Percentiles rank a stretch among this genome's conserved stretches.
Evolutionary conservation across 208 protist genomes (phyloP).

Genomic region (Herpetomonas muscarum): DNA sequence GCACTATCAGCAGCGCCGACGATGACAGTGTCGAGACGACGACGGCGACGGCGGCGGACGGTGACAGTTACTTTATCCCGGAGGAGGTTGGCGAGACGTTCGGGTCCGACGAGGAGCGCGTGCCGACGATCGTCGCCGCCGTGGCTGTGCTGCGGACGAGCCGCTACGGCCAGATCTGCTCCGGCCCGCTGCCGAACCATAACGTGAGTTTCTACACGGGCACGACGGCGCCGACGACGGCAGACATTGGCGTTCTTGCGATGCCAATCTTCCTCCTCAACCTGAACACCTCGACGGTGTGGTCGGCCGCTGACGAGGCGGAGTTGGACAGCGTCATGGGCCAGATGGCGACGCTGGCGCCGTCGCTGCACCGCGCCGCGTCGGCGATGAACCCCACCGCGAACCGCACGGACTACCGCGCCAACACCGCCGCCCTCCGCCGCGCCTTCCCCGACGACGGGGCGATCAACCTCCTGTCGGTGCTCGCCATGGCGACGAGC

Average conservation of each 20-base stretch:
- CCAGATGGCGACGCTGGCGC: neutral
- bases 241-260: constrained; percentile 18
- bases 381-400: constrained; percentile 15
- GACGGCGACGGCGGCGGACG: neutral
- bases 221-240: neutral
- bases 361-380: neutral
- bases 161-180: constrained; percentile 37
- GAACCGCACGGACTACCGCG: neutral
- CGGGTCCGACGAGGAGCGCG: neutral
- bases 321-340: neutral
- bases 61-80: neutral
- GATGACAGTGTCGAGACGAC: neutral
- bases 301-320: constrained; percentile 7
- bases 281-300: constrained; percentile 25
- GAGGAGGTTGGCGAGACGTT: neutral
- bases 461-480: constrained; percentile 11
- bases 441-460: neutral
- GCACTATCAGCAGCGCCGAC: neutral
- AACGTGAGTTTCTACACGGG: constrained; percentile 4
- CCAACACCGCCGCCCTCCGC: constrained; percentile 24
- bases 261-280: constrained; percentile 52
- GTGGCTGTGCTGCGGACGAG: constrained; percentile 55
- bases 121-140: constrained; percentile 33
- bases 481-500: constrained; percentile 13
- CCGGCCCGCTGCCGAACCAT: constrained; percentile 15